Evolutionary conservation across 2,329 filamentous ascomycete genomes (phyloP).

Genomic region (Coccinonectria pachysandricola): DNA sequence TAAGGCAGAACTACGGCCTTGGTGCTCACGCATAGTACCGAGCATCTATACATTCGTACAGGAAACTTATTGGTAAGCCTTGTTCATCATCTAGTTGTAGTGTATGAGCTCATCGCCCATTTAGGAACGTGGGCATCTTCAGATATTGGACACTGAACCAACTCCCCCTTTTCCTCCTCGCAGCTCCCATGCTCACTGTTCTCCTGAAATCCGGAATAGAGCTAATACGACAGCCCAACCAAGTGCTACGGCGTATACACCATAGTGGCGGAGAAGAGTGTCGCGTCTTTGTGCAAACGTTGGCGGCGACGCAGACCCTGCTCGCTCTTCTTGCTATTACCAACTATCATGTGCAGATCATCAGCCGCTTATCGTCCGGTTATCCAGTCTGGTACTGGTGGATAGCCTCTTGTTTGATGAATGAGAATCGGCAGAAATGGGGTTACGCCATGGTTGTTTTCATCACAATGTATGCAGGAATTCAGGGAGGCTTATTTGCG

Average conservation of each 20-base stretch:
- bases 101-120: too few relatives aligned
- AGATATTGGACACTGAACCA: slow-evolving; percentile 86
- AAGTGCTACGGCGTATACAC: slow-evolving; percentile 2
- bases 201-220: slow-evolving; percentile 46
- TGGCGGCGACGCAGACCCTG: slow-evolving; percentile 64
- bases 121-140: slow-evolving; percentile 81
- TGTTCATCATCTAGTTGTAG: slow-evolving; percentile 1
- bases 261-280: slow-evolving; percentile 6
- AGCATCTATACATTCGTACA: slow-evolving; percentile 93
- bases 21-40: slow-evolving; percentile 65
- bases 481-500: slow-evolving; percentile 78
- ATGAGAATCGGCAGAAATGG: slow-evolving; percentile 21
- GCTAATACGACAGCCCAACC: slow-evolving; percentile 18
- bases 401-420: slow-evolving; percentile 44
- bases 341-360: slow-evolving; percentile 87
- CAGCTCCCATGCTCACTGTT: slow-evolving; percentile 63
- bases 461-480: slow-evolving; percentile 70
- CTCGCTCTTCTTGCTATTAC: slow-evolving; percentile 63
- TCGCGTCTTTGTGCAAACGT: slow-evolving; percentile 33
- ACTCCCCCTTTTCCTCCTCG: slow-evolving; percentile 76
- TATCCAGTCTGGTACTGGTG: slow-evolving; percentile 88
- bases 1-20: slow-evolving; percentile 42
- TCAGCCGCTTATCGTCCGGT: slow-evolving; percentile 77
- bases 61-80: slow-evolving; percentile 70
- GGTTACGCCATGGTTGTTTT: slow-evolving; percentile 43